A percentile compares a stretch with the other conserved stretches of the same genome.
These are phyloP conservation scores for Penicillium tannophilum DNA, from an alignment of 495 filamentous ascomycete genomes.

Conservation along the genomic window DNA sequence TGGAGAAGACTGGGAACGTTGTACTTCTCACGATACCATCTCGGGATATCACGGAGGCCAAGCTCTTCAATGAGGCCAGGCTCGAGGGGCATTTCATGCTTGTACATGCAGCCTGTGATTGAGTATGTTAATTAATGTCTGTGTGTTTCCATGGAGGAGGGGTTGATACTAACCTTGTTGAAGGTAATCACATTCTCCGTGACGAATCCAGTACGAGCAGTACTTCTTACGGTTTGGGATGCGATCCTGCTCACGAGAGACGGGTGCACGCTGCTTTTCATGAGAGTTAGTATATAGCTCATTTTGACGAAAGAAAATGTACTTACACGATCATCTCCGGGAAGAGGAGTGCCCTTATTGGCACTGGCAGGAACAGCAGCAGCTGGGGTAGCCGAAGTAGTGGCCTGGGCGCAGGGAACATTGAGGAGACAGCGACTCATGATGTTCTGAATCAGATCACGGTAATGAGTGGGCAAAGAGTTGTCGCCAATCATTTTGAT, in stretches of 20 bases:
- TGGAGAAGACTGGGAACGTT: slow-evolving; percentile 32
- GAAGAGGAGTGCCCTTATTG: background rate
- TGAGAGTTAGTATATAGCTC: background rate
- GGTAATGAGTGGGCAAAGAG: background rate
- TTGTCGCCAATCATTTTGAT: background rate
- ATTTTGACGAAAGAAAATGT: background rate
- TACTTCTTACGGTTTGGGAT: slow-evolving; percentile 62
- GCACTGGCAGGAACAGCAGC: background rate
- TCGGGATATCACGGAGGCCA: slow-evolving; percentile 59
- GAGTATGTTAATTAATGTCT: slow-evolving; percentile 8
- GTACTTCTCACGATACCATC: slow-evolving; percentile 57
- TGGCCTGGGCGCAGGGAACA: background rate
- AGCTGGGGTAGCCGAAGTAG: background rate
- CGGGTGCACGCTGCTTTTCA: background rate
- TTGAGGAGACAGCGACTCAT: background rate
- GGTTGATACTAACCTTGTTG: slow-evolving; percentile 58
- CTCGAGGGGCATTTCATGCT: slow-evolving; percentile 81
- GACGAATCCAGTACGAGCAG: slow-evolving; percentile 85
- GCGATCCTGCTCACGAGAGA: background rate
- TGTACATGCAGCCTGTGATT: slow-evolving; percentile 68
- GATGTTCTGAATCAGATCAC: background rate
- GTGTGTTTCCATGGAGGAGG: background rate
- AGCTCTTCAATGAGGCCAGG: slow-evolving; percentile 58
- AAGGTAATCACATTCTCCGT: slow-evolving; percentile 79
- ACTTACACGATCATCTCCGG: background rate